A percentile compares a stretch with the other conserved stretches of the same genome.
phyloP scores from a whole-genome alignment of 176 grass and related monocot genomes.

The Chrysopogon serrulatus region DNA sequence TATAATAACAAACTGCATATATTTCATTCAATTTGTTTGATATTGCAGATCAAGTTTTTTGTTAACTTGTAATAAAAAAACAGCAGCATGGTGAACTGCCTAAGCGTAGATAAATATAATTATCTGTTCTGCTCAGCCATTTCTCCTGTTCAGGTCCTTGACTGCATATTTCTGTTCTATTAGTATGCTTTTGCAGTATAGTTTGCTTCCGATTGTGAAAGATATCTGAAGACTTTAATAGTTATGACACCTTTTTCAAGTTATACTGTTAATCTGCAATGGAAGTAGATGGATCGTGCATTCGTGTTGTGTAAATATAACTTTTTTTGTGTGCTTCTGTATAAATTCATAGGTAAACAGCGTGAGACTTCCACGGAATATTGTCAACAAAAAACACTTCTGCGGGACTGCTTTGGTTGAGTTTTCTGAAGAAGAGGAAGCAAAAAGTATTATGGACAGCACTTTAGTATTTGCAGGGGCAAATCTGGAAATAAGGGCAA shows the following conservation, averaged over 20 bases:
- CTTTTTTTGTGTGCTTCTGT: neutral
- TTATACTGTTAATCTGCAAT: neutral
- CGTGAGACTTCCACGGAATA: constrained; percentile 70
- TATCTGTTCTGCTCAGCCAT: neutral
- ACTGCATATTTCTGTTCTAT: neutral
- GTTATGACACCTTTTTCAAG: neutral
- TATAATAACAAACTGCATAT: neutral
- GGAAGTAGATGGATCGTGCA: neutral
- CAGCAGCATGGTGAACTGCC: neutral
- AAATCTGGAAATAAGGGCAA: constrained; percentile 59
- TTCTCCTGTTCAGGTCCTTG: neutral
- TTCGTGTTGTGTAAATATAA: neutral
- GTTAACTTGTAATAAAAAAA: neutral
- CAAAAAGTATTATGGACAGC: constrained; percentile 37
- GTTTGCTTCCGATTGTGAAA: neutral
- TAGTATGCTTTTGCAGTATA: neutral
- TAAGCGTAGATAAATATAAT: neutral
- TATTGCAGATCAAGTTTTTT: neutral
- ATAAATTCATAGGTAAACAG: constrained; percentile 61
- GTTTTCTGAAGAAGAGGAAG: constrained; percentile 78
- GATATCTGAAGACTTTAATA: neutral
- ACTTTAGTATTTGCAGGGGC: constrained; percentile 45
- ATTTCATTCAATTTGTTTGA: neutral
- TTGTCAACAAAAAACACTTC: constrained; percentile 60
- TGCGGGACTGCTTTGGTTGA: constrained; percentile 73